Percentiles rank a stretch among this genome's conserved stretches.
phyloP scores from a whole-genome alignment of 805 yeast genomes.

The Candida ulmi region DNA sequence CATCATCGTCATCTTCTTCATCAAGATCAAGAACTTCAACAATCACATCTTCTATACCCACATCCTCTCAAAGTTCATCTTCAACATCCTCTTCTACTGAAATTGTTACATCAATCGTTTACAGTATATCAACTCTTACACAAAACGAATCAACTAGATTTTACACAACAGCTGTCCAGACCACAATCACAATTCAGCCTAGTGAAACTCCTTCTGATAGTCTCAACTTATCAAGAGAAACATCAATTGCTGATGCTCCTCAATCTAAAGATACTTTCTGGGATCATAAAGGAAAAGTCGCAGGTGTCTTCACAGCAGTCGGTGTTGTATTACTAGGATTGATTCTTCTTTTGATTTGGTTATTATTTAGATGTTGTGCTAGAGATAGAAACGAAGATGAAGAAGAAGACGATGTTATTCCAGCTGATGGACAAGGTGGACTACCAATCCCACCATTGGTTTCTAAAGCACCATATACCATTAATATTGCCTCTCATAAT shows the following conservation, averaged over 20 bases:
- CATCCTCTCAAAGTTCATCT: background rate
- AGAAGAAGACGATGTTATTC: slow-evolving; percentile 8
- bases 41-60: slow-evolving; percentile 5
- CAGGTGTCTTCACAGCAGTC: slow-evolving; percentile 79
- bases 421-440: slow-evolving; percentile 1
- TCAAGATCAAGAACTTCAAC: slow-evolving; percentile 1
- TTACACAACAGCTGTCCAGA: slow-evolving; percentile 5
- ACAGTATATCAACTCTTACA: slow-evolving; percentile 6
- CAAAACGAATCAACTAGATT: slow-evolving; percentile 5
- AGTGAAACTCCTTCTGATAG: slow-evolving; percentile 13
- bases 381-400: slow-evolving; percentile 4
- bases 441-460: too few species aligned
- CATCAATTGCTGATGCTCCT: slow-evolving; percentile 4
- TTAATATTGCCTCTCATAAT: background rate
- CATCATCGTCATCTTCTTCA: slow-evolving; percentile 5
- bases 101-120: slow-evolving; percentile 3
- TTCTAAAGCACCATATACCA: too few species aligned
- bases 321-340: slow-evolving; percentile 54
- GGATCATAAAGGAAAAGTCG: slow-evolving; percentile 69
- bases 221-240: slow-evolving; percentile 3
- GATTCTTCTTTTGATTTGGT: slow-evolving; percentile 36
- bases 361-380: slow-evolving; percentile 20
- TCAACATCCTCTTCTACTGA: slow-evolving; percentile 1
- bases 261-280: slow-evolving; percentile 42
- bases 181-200: slow-evolving; percentile 10